Evolutionary conservation across 768 basidiomycete species (phyloP).

Genomic region (Obba rivulosa): DNA sequence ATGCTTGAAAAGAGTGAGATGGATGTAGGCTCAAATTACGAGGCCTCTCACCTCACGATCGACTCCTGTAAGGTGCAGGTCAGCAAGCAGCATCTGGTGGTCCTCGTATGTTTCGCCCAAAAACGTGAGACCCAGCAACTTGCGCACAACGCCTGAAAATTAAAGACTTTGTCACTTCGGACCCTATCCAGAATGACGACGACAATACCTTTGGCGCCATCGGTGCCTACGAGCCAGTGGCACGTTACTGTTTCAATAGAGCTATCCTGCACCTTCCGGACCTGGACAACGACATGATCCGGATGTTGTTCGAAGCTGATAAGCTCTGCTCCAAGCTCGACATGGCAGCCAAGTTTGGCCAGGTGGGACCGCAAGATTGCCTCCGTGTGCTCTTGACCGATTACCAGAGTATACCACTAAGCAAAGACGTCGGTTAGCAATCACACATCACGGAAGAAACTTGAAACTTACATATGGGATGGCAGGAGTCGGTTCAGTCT

Average conservation of each 20-base stretch:
- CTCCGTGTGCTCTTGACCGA: constrained; percentile 2
- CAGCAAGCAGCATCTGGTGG: constrained; percentile 25
- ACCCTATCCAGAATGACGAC: too few relatives aligned
- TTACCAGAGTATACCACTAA: too few relatives aligned
- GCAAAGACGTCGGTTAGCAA: too few relatives aligned
- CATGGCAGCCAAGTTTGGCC: constrained; percentile 4
- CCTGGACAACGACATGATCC: constrained; percentile 1
- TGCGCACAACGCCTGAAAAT: constrained; percentile 29
- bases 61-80: constrained; percentile 30
- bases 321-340: constrained; percentile 11
- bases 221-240: constrained; percentile 37
- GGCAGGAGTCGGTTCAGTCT: constrained; percentile 3
- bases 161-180: not conserved
- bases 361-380: constrained; percentile 11
- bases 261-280: not conserved
- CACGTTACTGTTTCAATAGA: constrained; percentile 20
- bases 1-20: too few relatives aligned
- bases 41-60: constrained; percentile 20
- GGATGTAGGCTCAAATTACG: constrained; percentile 16
- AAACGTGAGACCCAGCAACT: constrained; percentile 35
- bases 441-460: too few relatives aligned
- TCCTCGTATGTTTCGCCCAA: constrained; percentile 30
- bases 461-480: constrained; percentile 14
- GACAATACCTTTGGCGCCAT: constrained; percentile 31
- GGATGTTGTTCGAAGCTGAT: constrained; percentile 4